A percentile compares a stretch with the other conserved stretches of the same genome.
These are phyloP conservation scores for Hypoxylon sp. DNA, from an alignment of 2,329 filamentous ascomycete species.

Conservation along the genomic window DNA sequence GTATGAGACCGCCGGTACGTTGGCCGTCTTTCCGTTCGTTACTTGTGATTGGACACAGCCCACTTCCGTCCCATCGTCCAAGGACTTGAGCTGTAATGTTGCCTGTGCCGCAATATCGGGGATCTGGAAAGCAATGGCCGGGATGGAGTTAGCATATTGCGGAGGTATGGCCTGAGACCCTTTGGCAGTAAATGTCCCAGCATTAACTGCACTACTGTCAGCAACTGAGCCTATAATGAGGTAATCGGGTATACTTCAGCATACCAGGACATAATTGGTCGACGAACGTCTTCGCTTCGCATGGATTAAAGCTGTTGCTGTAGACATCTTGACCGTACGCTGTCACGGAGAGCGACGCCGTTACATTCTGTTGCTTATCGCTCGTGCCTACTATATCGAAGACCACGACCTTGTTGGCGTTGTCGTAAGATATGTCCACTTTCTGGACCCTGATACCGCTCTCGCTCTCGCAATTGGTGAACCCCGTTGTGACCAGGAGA, in stretches of 20 bases:
- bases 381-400: constrained; percentile 90
- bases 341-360: constrained; percentile 79
- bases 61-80: constrained; percentile 72
- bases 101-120: constrained; percentile 92
- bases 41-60: constrained; percentile 88
- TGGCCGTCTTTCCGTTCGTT: constrained; percentile 87
- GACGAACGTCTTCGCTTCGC: constrained; percentile 76
- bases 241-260: constrained; percentile 49
- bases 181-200: constrained; percentile 78
- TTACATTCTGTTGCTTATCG: constrained; percentile 81
- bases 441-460: constrained; percentile 77
- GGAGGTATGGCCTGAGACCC: constrained; percentile 81
- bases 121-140: constrained; percentile 88
- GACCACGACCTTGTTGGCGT: constrained; percentile 76
- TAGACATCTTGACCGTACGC: constrained; percentile 91
- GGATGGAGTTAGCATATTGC: constrained; percentile 81
- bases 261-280: constrained; percentile 84
- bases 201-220: constrained; percentile 71
- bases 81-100: constrained; percentile 78
- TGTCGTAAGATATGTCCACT: constrained; percentile 85
- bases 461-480: constrained; percentile 77
- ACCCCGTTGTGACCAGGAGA: constrained; percentile 84
- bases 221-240: constrained; percentile 10
- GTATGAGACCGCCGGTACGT: constrained; percentile 83
- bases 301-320: constrained; percentile 86